Base-by-base conservation (phyloP, 1,139 yeast species). In the Magnusiomyces fungicola region DNA sequence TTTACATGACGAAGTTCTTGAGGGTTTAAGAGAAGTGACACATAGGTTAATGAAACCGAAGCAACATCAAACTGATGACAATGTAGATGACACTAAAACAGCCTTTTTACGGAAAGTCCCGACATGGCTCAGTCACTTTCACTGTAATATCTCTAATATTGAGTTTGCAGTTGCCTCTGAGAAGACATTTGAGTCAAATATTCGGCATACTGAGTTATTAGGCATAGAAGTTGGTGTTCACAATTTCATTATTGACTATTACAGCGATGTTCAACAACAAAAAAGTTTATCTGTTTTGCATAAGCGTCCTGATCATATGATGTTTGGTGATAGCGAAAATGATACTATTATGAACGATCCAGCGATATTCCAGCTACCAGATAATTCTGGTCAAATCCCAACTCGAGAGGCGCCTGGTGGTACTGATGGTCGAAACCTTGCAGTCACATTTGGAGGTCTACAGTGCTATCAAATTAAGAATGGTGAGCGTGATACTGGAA, bases 91-190 rank as follows among this genome's bases (percentile, higher is more conserved):
- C n/a, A n/a, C 44, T 43, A 43, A 51, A 25, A 42, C 45, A 12
- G 46, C 54, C 10, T 48, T 55, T 3, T 41, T 68, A 29, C 56
- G 67, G 14, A 55, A 56, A 29, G 37, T 68, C 2, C 72, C 72
- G 0, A 48, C 58, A 0, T 67, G 70, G 69, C 57, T 68, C 16
- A 47, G 59, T 3, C 53, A 55, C 9, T 47, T 64, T 33, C 56
- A 57, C 34, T 50, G 67, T 37, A 60, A 58, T 24, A 53, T 64
- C 38, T 55, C 56, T 3, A 60, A 65, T 45, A 58, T 64, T 9
- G 59, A 62, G 14, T 50, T 65, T 2, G 58, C 66, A 2, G 47
- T 61, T 3, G 67, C 64, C 7, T 55, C 50, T 37, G 53, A 38
- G 4, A 42, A 4, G 18, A 42, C 58, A 55, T 56, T 49, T 60